These are phyloP conservation scores for Mallotus nudiflorus DNA, from an alignment of 345 rosid genomes.

Conservation along the genomic window DNA sequence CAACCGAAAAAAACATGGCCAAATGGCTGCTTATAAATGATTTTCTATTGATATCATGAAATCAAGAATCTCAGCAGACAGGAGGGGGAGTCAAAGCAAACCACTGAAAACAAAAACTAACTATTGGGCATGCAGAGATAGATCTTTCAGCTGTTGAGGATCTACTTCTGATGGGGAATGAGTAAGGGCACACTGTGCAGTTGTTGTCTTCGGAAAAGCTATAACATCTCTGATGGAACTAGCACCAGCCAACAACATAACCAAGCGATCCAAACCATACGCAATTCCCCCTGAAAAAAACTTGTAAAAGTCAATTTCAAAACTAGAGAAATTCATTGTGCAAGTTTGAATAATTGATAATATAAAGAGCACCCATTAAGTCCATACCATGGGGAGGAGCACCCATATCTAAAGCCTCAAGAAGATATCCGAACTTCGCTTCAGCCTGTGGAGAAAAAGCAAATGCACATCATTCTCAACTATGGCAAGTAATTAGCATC, in stretches of 20 bases:
- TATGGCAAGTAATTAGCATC: no score
- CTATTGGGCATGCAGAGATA: constrained; percentile 45
- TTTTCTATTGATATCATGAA: no score
- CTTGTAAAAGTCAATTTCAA: not conserved
- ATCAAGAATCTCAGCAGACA: no score
- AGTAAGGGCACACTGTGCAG: constrained; percentile 94
- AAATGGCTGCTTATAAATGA: no score
- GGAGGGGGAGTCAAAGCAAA: no score
- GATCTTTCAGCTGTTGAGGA: constrained; percentile 74
- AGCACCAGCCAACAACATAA: constrained; percentile 76
- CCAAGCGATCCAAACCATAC: constrained; percentile 85
- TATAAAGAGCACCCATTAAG: no score
- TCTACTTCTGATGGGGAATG: constrained; percentile 92
- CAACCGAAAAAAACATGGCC: no score
- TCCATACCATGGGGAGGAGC: constrained; percentile 96
- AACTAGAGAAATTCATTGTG: not conserved
- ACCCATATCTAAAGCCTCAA: constrained; percentile 97
- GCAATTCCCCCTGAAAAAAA: constrained; percentile 88
- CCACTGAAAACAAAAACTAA: no score
- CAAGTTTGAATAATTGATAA: not conserved
- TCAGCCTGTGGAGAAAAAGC: constrained; percentile 62
- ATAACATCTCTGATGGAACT: constrained; percentile 91
- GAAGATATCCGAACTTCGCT: constrained; percentile 89
- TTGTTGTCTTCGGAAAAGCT: constrained; percentile 93
- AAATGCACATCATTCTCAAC: not conserved